Base-by-base conservation (phyloP, 108 stramenopile genomes). In the Mediolabrus comicus region DNA sequence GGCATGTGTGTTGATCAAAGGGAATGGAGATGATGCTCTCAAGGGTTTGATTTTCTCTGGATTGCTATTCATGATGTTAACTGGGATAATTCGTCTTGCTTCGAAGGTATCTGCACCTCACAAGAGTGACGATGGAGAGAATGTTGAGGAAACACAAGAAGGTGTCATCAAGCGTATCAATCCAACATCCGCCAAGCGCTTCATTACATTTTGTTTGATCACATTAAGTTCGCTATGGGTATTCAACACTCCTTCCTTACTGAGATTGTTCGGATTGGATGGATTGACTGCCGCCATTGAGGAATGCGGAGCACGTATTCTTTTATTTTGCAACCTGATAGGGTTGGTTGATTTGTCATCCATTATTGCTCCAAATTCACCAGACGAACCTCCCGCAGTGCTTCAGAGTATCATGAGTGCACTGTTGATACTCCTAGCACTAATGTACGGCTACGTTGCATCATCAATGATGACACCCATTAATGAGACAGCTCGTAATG, bases 1-100 rank as follows among this genome's bases (percentile, higher is more conserved):
- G 58, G 68, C 75, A 7, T 77, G 75, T 27, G 68, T 77, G 6
- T 51, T 77, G 69, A 69, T 77, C 27, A 77, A 77, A 19, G 56
- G 46, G n/a, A 64, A 65, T 27, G 75, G 75, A 35, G 68, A 77
- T 29, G 63, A 77, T 22, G 68, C 75, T 24, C 22, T 49, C 22
- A 49, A 30, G 51, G 75, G 14, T 53, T 34, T 27, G 35, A 62
- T n/a, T 26, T 75, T 19, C 69, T 64, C 26, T 13, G 8, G 28
- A 7, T 65, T 77, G 35, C 29, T 62, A 14, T 5, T 60, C 2
- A 33, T 69, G 33, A 58, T 69, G 16, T 39, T 69, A 1, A 32
- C 38, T 27, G 22, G 51, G 2, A 31, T 59, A 0, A 32, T 68
- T 29, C 36, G 34, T 28, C 38, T 77, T 34, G 75, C 63, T 31